Percentiles rank a stretch among this genome's conserved stretches.
phyloP scores from a whole-genome alignment of 371 early-diverging fungal species.

The Syncephalastrum monosporum region DNA sequence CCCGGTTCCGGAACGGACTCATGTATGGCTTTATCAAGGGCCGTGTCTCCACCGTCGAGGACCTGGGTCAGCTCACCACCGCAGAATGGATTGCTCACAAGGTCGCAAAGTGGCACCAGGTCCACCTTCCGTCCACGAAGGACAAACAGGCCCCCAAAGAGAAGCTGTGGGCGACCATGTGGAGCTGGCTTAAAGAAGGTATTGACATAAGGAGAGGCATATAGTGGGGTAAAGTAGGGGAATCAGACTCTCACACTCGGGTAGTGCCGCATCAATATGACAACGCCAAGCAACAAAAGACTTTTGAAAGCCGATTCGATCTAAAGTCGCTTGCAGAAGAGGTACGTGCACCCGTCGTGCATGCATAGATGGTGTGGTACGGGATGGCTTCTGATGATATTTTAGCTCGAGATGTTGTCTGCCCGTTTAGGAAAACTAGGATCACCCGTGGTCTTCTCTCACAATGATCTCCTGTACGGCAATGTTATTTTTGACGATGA shows the following conservation, averaged over 20 bases:
- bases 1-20: slow-evolving; percentile 84
- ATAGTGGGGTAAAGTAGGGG: no score
- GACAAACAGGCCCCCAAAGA: slow-evolving; percentile 33
- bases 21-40: slow-evolving; percentile 91
- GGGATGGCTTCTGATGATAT: background rate
- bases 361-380: background rate
- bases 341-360: slow-evolving; percentile 13
- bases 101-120: slow-evolving; percentile 82
- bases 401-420: slow-evolving; percentile 54
- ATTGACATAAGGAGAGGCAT: background rate
- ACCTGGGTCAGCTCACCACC: slow-evolving; percentile 71
- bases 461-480: slow-evolving; percentile 89
- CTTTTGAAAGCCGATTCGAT: slow-evolving; percentile 63
- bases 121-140: slow-evolving; percentile 29
- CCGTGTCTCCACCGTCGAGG: slow-evolving; percentile 59
- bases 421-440: slow-evolving; percentile 53
- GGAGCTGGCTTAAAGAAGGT: slow-evolving; percentile 81
- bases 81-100: slow-evolving; percentile 77
- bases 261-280: slow-evolving; percentile 68
- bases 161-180: slow-evolving; percentile 74
- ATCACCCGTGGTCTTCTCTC: slow-evolving; percentile 87
- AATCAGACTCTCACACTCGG: background rate
- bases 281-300: slow-evolving; percentile 54
- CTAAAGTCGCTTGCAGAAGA: slow-evolving; percentile 53
- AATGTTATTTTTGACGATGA: slow-evolving; percentile 81